These are phyloP conservation scores for Lunasporangiospora selenospora DNA, from an alignment of 192 early-diverging fungal species.

Conservation along the genomic window DNA sequence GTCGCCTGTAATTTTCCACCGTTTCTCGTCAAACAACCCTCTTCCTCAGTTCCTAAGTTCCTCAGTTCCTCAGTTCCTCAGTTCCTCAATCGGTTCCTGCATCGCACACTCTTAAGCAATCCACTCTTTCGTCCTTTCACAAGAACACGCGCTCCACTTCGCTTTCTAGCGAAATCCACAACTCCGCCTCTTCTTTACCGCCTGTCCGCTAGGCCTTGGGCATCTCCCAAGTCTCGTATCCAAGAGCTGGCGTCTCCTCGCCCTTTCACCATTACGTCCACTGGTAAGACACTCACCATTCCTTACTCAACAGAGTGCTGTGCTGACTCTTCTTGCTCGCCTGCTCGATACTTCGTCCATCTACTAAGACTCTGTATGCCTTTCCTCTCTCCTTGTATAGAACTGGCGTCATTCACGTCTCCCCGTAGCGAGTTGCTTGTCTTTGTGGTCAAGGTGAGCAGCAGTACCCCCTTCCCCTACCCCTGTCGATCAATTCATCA, in stretches of 20 bases:
- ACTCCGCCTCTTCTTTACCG: neutral
- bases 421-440: slow-evolving; percentile 8
- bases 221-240: slow-evolving; percentile 14
- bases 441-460: slow-evolving; percentile 8
- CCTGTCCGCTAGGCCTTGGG: neutral
- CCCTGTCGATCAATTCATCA: too few relatives aligned
- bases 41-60: too few relatives aligned
- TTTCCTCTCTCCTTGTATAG: neutral
- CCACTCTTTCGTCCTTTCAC: neutral
- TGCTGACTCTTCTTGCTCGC: neutral
- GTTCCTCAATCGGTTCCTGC: neutral
- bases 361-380: neutral
- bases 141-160: neutral
- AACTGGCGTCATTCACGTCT: slow-evolving; percentile 23
- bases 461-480: too few relatives aligned
- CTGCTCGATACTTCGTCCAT: neutral
- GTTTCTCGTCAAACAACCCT: too few relatives aligned
- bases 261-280: slow-evolving; percentile 22
- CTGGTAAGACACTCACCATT: neutral
- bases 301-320: neutral
- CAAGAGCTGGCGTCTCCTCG: slow-evolving; percentile 46
- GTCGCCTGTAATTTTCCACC: too few relatives aligned
- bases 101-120: neutral
- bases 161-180: neutral
- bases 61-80: neutral